Evolutionary conservation across 1,139 yeast genomes (phyloP).

Genomic region (Yamadazyma pseudoaaseri): DNA sequence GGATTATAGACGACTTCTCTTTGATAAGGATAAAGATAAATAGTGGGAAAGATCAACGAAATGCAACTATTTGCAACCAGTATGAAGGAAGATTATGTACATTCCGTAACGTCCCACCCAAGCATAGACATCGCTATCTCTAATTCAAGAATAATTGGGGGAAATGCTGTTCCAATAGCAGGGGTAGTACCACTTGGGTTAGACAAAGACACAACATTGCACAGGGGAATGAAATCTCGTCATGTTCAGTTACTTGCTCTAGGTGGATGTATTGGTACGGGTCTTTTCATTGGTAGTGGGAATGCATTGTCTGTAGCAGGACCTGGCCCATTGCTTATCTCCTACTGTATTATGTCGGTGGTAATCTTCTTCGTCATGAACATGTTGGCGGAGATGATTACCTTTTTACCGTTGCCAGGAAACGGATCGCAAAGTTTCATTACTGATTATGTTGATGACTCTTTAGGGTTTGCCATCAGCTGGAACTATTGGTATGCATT

Average conservation of each 20-base stretch:
- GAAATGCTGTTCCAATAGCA: constrained; percentile 17
- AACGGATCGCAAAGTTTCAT: constrained; percentile 41
- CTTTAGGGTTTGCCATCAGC: constrained; percentile 49
- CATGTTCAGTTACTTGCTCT: constrained; percentile 39
- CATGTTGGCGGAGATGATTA: constrained; percentile 60
- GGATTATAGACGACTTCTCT: too few relatives aligned
- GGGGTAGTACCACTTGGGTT: constrained; percentile 4
- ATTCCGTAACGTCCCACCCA: constrained; percentile 15
- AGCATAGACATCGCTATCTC: constrained; percentile 29
- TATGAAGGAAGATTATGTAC: constrained; percentile 16
- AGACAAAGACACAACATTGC: constrained; percentile 12
- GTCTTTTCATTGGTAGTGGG: constrained; percentile 49
- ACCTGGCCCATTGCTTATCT: constrained; percentile 50
- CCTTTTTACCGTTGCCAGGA: constrained; percentile 53
- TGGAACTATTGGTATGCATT: constrained; percentile 50
- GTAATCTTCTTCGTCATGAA: constrained; percentile 58
- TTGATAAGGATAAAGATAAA: too few relatives aligned
- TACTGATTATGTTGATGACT: constrained; percentile 32
- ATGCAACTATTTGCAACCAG: constrained; percentile 3
- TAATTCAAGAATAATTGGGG: constrained; percentile 30
- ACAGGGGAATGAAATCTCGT: constrained; percentile 21
- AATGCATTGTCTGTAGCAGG: constrained; percentile 47
- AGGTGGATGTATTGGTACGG: constrained; percentile 44
- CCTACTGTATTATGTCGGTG: constrained; percentile 49
- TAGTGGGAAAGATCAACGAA: too few relatives aligned